phyloP scores from a whole-genome alignment of 192 early-diverging fungal genomes.

The Backusella circina region DNA sequence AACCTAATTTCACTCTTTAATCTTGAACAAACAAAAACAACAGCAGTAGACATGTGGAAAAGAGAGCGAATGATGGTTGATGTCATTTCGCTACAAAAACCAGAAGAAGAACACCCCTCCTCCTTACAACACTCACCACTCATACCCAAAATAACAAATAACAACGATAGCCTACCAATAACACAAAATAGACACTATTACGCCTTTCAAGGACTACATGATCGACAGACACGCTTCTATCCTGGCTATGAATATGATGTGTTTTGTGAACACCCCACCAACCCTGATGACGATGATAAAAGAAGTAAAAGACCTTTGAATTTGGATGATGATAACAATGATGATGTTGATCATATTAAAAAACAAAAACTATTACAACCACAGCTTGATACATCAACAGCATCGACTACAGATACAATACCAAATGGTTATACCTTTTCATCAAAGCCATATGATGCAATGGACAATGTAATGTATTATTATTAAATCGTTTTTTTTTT shows the following conservation, averaged over 20 bases:
- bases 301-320: not conserved
- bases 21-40: not conserved
- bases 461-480: constrained; percentile 1
- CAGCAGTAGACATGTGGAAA: not conserved
- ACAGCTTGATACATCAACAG: not conserved
- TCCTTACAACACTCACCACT: not conserved
- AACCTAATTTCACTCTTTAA: not conserved
- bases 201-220: not conserved
- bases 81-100: constrained; percentile 5
- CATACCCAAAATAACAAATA: not conserved
- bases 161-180: not conserved
- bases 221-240: not conserved
- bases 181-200: constrained; percentile 7
- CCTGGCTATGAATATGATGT: not conserved
- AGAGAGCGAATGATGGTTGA: constrained; percentile 13
- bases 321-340: not conserved
- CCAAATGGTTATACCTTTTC: not conserved
- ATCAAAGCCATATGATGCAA: constrained; percentile 7
- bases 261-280: not conserved
- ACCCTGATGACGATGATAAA: not conserved
- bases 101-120: not conserved
- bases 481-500: not conserved
- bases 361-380: not conserved
- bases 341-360: not conserved
- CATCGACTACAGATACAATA: not conserved